Base-by-base conservation (phyloP, 75 land plant genomes). In the Gnetum montanum region DNA sequence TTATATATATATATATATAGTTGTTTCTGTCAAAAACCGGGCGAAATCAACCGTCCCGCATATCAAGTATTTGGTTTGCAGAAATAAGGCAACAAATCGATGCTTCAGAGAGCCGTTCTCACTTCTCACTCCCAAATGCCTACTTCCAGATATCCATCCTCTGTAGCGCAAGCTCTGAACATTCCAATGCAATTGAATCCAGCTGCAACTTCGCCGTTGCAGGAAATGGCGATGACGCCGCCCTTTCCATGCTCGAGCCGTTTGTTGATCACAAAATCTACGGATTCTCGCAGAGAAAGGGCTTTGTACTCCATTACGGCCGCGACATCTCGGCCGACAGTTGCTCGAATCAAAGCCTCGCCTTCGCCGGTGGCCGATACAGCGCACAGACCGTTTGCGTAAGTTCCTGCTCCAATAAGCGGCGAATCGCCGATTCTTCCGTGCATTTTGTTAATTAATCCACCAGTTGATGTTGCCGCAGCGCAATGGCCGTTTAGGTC, bases 341-440 rank as follows among this genome's bases (percentile, higher is more conserved):
- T 88, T 6, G 70, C 72, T 11, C 83, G 68, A 22, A 92, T 78
- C 46, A 92, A 84, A 12, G 79, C 85, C 64, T 92, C 97, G 2
- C 97, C 97, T 60, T 79, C 79, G 16, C 97, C 97, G 15, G 97
- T 92, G 62, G 86, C 83, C 5, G 97, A 92, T 26, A 92, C 84
- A 3, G 84, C 97, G 44, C 97, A 92, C 1, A 77, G 6, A 0
- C 74, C 43, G 52, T 79, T 70, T n/a, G 97, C 95, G 49, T 88
- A 92, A 28, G 84, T 92, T n/a, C 97, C 97, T 3, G 90, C 75
- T 0, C 97, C 97, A 15, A 92, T 70, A 2, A 92, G 37, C 1
- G 97, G 89, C 15, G 97, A 84, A 86, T 92, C 97, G 3, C 97
- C 97, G 34, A 92, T 92, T n/a, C 97, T 70, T 10, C 97, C 97